A percentile compares a stretch with the other conserved stretches of the same genome.
Evolutionary conservation across 768 basidiomycete genomes (phyloP).

Genomic region (Xerocomellus amylosporus): DNA sequence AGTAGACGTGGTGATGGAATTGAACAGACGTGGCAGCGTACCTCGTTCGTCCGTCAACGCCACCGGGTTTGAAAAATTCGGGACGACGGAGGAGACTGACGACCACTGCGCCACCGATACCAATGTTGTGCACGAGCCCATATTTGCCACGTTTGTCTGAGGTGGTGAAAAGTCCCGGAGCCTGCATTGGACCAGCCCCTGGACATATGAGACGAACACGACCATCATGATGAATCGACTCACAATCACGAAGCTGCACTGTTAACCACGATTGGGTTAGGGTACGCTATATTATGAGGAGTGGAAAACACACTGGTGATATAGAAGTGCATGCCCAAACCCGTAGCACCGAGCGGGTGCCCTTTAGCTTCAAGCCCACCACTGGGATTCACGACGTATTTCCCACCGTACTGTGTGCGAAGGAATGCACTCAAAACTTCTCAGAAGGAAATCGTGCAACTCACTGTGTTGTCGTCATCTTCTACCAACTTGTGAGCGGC

Average conservation of each 20-base stretch:
- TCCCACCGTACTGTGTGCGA: constrained; percentile 65
- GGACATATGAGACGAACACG: neutral
- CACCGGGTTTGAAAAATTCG: constrained; percentile 68
- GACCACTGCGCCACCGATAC: constrained; percentile 77
- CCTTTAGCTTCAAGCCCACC: constrained; percentile 90
- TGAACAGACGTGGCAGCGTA: constrained; percentile 24
- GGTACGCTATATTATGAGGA: neutral
- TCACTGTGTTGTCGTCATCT: constrained; percentile 72
- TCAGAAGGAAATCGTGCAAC: constrained; percentile 13
- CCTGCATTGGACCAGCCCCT: constrained; percentile 89
- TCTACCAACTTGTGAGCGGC: constrained; percentile 76
- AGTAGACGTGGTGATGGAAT: neutral
- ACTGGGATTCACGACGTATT: constrained; percentile 81
- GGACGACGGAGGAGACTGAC: constrained; percentile 74
- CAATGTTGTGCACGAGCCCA: constrained; percentile 81
- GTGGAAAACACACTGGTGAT: constrained; percentile 57
- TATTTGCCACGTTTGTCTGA: constrained; percentile 70
- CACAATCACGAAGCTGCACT: constrained; percentile 79
- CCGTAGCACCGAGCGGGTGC: constrained; percentile 80
- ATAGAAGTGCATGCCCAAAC: constrained; percentile 85
- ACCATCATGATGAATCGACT: constrained; percentile 6
- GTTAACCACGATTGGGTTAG: constrained; percentile 3
- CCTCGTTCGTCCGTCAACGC: constrained; percentile 66
- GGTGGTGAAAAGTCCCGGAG: constrained; percentile 60
- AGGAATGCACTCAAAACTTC: neutral